phyloP scores from a whole-genome alignment of 306 rosid genomes.

The Begonia fuchsioides region DNA sequence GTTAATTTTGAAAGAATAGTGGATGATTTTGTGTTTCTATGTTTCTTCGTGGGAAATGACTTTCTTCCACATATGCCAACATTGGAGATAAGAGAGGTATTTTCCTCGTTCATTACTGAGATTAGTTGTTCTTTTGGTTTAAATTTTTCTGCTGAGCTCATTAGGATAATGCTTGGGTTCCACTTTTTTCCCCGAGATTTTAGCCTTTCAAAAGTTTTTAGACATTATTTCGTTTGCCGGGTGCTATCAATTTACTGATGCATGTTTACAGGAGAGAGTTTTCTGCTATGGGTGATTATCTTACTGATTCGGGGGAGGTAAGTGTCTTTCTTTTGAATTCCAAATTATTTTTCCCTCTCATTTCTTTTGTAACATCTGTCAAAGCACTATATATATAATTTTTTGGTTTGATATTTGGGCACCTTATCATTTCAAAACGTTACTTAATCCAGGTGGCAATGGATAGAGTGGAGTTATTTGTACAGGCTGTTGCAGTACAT shows the following conservation, averaged over 20 bases:
- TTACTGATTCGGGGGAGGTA: conserved; percentile 89
- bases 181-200: too few relatives aligned
- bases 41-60: conserved; percentile 70
- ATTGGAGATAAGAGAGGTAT: conserved; percentile 62
- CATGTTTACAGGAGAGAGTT: conserved; percentile 94
- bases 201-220: too few relatives aligned
- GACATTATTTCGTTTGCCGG: conserved; percentile 19
- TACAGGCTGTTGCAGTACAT: conserved; percentile 82
- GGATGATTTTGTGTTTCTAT: conserved; percentile 63
- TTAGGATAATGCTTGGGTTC: too few relatives aligned
- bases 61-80: conserved; percentile 84
- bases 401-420: neutral
- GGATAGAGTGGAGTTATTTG: conserved; percentile 68
- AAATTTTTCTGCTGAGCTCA: too few relatives aligned
- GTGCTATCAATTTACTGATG: conserved; percentile 82
- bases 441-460: conserved; percentile 51
- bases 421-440: neutral
- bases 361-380: neutral
- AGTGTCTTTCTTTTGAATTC: conserved; percentile 10
- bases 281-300: conserved; percentile 58
- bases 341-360: neutral
- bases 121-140: too few relatives aligned
- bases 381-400: conserved; percentile 1
- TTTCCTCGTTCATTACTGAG: neutral
- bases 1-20: conserved; percentile 47